Conservation (phyloP, 495 filamentous ascomycete genomes). For the Trichoderma parareesei region DNA sequence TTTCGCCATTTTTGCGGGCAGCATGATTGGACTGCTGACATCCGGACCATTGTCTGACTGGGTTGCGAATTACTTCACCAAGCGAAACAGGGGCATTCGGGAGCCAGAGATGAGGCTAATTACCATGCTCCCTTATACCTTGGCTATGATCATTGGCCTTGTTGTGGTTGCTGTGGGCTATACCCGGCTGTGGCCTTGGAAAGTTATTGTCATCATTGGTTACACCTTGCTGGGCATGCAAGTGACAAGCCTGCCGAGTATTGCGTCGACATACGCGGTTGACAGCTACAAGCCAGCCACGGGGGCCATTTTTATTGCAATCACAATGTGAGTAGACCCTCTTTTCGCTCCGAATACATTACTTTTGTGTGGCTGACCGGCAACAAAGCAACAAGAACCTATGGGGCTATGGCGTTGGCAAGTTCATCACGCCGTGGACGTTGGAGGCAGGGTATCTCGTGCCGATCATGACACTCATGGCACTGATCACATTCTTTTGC, state of each 20-base stretch:
- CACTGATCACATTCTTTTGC: slow-evolving; percentile 44
- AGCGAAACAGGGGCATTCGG: slow-evolving; percentile 48
- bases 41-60: slow-evolving; percentile 51
- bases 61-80: slow-evolving; percentile 44
- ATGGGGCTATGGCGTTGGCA: slow-evolving; percentile 45
- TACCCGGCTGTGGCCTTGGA: slow-evolving; percentile 49
- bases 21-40: slow-evolving; percentile 46
- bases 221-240: slow-evolving; percentile 45
- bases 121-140: slow-evolving; percentile 51
- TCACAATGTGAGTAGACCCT: slow-evolving; percentile 29
- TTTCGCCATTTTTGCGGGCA: slow-evolving; percentile 41
- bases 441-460: slow-evolving; percentile 22
- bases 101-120: slow-evolving; percentile 57
- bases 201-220: slow-evolving; percentile 41
- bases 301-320: slow-evolving; percentile 43
- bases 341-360: neutral
- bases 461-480: slow-evolving; percentile 40
- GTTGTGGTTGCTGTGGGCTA: slow-evolving; percentile 54
- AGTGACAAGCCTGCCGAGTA: slow-evolving; percentile 50
- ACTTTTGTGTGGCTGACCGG: neutral
- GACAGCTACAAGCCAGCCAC: slow-evolving; percentile 53
- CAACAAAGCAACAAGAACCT: slow-evolving; percentile 38
- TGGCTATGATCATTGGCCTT: slow-evolving; percentile 52
- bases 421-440: slow-evolving; percentile 38
- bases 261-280: slow-evolving; percentile 42